phyloP scores from a whole-genome alignment of 139 green algal genomes.

The Pleodorina starrii region DNA sequence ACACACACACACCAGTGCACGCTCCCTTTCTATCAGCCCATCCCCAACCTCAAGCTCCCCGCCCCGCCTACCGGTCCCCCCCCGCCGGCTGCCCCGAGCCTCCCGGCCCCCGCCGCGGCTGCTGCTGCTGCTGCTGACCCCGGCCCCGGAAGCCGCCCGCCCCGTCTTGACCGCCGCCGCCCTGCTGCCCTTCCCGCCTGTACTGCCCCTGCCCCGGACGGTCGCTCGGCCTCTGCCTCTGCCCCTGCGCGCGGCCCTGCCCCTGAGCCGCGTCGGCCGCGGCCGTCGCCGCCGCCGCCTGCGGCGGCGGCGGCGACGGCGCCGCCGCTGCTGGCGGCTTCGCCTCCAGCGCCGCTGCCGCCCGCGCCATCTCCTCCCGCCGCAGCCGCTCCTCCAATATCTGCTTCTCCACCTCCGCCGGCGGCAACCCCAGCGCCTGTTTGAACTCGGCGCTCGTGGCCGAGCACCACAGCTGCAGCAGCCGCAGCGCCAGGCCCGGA shows the following conservation, averaged over 20 bases:
- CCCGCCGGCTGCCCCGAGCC: too few relatives aligned
- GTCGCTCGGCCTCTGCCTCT: not conserved
- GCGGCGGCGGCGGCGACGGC: not conserved
- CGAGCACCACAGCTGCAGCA: conserved; percentile 43
- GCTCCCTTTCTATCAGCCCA: too few relatives aligned
- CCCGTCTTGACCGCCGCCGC: not conserved
- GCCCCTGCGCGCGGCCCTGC: not conserved
- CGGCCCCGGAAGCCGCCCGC: not conserved
- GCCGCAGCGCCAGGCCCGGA: conserved; percentile 26
- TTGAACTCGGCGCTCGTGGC: conserved; percentile 34
- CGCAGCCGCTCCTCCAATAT: not conserved
- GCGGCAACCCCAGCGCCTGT: conserved; percentile 19
- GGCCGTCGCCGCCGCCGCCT: not conserved
- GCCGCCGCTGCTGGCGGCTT: not conserved
- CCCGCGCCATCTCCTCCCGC: conserved; percentile 11
- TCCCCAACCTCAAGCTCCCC: too few relatives aligned
- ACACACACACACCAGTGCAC: too few relatives aligned
- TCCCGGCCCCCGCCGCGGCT: not conserved
- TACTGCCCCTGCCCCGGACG: not conserved
- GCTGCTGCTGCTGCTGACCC: not conserved
- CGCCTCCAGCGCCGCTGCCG: not conserved
- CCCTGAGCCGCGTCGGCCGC: not conserved
- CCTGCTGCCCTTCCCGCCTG: not conserved
- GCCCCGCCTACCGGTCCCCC: too few relatives aligned
- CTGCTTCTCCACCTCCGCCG: conserved; percentile 11